Percentiles rank a stretch among this genome's conserved stretches.
Conservation (phyloP, 2,329 filamentous ascomycete species). For the Colletotrichum tropicicola region DNA sequence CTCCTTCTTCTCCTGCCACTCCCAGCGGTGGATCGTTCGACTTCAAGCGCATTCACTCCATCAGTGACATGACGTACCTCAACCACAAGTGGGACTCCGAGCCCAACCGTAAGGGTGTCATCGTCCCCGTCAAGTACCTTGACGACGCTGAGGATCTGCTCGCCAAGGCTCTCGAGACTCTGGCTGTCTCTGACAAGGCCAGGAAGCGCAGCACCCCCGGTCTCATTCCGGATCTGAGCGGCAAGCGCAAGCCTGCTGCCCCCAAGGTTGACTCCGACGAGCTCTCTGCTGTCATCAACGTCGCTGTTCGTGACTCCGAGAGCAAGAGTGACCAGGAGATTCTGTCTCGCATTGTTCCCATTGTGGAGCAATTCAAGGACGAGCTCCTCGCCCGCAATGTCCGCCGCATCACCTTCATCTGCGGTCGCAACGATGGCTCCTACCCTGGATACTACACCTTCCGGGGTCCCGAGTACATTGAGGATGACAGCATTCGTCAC, state of each 20-base stretch:
- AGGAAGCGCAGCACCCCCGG: constrained; percentile 64
- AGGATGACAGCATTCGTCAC: constrained; percentile 97
- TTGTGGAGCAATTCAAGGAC: constrained; percentile 83
- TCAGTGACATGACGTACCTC: constrained; percentile 96
- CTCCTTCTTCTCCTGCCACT: constrained; percentile 85
- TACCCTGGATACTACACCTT: constrained; percentile 99
- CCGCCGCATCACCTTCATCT: constrained; percentile 94
- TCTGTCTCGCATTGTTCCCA: constrained; percentile 75
- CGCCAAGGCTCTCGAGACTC: constrained; percentile 82
- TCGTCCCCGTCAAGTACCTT: constrained; percentile 91
- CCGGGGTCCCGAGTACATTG: constrained; percentile 87
- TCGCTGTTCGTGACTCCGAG: constrained; percentile 91
- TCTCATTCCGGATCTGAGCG: constrained; percentile 77
- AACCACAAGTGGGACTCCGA: constrained; percentile 77
- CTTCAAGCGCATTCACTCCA: constrained; percentile 89
- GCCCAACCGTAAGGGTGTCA: constrained; percentile 89
- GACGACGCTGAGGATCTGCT: constrained; percentile 93
- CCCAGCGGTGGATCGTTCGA: constrained; percentile 67
- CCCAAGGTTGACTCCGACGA: constrained; percentile 74
- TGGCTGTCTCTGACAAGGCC: constrained; percentile 69
- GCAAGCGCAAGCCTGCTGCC: constrained; percentile 72
- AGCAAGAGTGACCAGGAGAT: constrained; percentile 83
- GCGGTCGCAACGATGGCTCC: constrained; percentile 90
- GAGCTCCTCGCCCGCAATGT: constrained; percentile 85
- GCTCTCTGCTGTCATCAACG: constrained; percentile 89